phyloP scores from a whole-genome alignment of 495 filamentous ascomycete species.

The Amorphotheca resinae region DNA sequence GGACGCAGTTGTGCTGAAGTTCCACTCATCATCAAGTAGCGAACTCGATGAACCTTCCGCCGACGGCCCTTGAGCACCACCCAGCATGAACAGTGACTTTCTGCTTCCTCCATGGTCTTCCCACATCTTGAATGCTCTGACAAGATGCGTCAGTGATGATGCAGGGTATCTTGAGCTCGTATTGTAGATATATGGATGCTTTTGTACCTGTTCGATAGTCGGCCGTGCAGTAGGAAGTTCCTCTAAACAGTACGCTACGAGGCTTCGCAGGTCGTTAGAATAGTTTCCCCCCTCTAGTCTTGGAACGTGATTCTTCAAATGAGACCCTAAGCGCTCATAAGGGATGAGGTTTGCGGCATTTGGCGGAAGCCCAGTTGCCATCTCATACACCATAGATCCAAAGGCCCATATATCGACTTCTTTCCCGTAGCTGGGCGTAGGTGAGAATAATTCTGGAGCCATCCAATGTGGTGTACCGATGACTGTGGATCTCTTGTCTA shows the following conservation, averaged over 20 bases:
- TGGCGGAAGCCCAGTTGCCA: conserved; percentile 81
- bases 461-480: conserved; percentile 96
- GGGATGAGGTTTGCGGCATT: conserved; percentile 40
- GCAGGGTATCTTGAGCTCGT: conserved; percentile 59
- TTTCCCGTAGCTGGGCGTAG: conserved; percentile 42
- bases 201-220: conserved; percentile 50
- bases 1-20: conserved; percentile 77
- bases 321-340: conserved; percentile 39
- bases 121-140: conserved; percentile 76
- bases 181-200: conserved; percentile 48
- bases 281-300: conserved; percentile 67
- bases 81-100: conserved; percentile 65
- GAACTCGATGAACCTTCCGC: conserved; percentile 17
- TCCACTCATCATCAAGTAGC: conserved; percentile 62
- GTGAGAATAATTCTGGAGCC: conserved; percentile 74
- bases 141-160: conserved; percentile 53
- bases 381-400: conserved; percentile 80
- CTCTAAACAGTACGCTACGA: conserved; percentile 71
- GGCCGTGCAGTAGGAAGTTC: conserved; percentile 64
- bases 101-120: conserved; percentile 72
- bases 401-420: conserved; percentile 94
- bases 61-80: conserved; percentile 56
- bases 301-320: conserved; percentile 48
- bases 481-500: conserved; percentile 82
- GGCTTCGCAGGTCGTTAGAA: conserved; percentile 57